A percentile compares a stretch with the other conserved stretches of the same genome.
Evolutionary conservation across 2,329 filamentous ascomycete genomes (phyloP).

Genomic region (Aspergillus pseudoviridinutans): DNA sequence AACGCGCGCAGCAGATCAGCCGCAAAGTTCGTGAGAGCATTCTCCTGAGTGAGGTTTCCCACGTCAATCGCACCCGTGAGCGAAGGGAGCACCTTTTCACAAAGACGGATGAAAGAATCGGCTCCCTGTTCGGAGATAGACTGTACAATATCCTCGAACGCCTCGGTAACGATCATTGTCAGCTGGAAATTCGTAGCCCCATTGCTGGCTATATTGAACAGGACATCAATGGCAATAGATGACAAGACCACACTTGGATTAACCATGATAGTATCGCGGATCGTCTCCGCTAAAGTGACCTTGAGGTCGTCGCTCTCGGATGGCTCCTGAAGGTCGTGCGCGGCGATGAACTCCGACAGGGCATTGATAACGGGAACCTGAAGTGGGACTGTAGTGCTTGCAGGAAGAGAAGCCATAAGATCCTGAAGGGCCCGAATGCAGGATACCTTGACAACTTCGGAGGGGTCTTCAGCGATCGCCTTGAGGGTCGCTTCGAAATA

Average conservation of each 20-base stretch:
- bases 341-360: constrained; percentile 68
- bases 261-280: constrained; percentile 77
- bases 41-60: constrained; percentile 75
- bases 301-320: constrained; percentile 89
- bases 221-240: constrained; percentile 67
- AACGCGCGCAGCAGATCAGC: constrained; percentile 79
- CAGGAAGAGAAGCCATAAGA: constrained; percentile 54
- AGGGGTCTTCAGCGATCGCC: constrained; percentile 69
- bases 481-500: constrained; percentile 61
- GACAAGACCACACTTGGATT: constrained; percentile 72
- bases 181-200: constrained; percentile 89
- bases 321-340: constrained; percentile 76
- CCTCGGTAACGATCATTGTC: constrained; percentile 79
- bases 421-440: constrained; percentile 83
- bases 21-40: constrained; percentile 76
- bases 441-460: constrained; percentile 86
- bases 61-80: constrained; percentile 87
- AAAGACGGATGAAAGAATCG: constrained; percentile 72
- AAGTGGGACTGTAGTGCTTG: constrained; percentile 47
- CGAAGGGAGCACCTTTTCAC: constrained; percentile 80
- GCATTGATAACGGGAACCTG: constrained; percentile 61
- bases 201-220: constrained; percentile 86
- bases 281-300: constrained; percentile 80
- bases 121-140: constrained; percentile 61
- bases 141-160: constrained; percentile 81